Base-by-base conservation (phyloP, 129 eudicot genomes). In the Flaveria brownii region DNA sequence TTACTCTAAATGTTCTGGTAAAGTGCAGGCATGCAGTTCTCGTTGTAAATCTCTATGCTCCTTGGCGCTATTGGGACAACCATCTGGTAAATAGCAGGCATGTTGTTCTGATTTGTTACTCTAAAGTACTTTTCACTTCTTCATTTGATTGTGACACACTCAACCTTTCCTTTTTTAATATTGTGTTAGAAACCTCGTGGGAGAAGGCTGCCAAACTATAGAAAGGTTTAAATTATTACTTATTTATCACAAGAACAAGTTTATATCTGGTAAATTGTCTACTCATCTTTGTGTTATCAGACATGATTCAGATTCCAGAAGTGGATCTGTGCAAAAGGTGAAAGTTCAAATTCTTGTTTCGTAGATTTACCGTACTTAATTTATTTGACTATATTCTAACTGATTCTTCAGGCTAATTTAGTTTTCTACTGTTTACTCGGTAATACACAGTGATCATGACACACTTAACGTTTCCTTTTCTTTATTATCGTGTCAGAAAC, bases 11-110 rank as follows among this genome's bases (percentile, higher is more conserved):
- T 26, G 30, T 26, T 26, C 2, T 26, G 26, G 26, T 25, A 1
- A 25, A 25, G 2, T 25, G 26, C 26, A 25, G 26, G 26, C 26
- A 25, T 25, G 26, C 26, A 25, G 71, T 62, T 61, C 23, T 15
- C 18, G 45, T 39, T 54, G 99, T 94, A 62, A 94, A 94, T 81
- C 89, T 94, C 82, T 94, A 47, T 80, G 97, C 99, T 67, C 97
- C 99, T 71, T 94, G 99, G 99, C 91, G 99, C 84, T 73, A 70
- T 73, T 94, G 96, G 96, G 91, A 96, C 85, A 91, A 89, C 54
- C 91, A 89, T 64, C 83, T 94, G 99, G 99, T 94, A 86, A 61
- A 28, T 2, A 2, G 33, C 33, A 28, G 33, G 33, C 33, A 28
- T 59, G 70, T 78, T 54, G 20, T 64, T 76, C 66, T 67, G 68